Percentiles rank a stretch among this genome's conserved stretches.
These are phyloP conservation scores for Cercophora newfieldiana DNA, from an alignment of 495 filamentous ascomycete genomes.

Conservation along the genomic window DNA sequence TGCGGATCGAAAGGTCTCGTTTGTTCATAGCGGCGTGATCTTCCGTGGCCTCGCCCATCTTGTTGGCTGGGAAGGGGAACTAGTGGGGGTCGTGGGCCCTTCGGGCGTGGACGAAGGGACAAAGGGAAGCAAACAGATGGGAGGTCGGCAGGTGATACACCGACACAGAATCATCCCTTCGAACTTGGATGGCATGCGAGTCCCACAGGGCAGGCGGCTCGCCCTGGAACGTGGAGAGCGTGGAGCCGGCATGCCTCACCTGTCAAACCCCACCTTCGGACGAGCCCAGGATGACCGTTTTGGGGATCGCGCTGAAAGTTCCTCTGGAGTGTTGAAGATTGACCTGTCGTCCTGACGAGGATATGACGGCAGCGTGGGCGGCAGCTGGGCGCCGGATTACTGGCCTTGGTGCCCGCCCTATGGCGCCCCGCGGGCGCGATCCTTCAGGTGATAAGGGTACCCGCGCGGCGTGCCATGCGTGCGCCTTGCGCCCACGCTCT, in stretches of 20 bases:
- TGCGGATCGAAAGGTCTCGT: not conserved
- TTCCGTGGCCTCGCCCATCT: conserved; percentile 1
- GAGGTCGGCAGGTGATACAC: conserved; percentile 23
- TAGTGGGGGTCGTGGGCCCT: not conserved
- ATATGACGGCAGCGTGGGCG: not conserved
- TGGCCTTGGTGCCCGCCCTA: not conserved
- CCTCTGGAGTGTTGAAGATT: not conserved
- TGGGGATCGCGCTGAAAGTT: conserved; percentile 6
- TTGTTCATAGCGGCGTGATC: not conserved
- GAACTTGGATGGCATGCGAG: not conserved
- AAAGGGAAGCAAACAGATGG: not conserved
- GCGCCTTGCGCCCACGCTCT: not conserved
- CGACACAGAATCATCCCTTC: conserved; percentile 13
- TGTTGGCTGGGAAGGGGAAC: not conserved
- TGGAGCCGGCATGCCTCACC: not conserved
- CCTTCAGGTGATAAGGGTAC: conserved; percentile 6
- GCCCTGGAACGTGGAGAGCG: conserved; percentile 5
- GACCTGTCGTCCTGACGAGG: not conserved
- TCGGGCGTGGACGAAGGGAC: not conserved
- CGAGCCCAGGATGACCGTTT: conserved; percentile 2
- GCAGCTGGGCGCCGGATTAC: not conserved
- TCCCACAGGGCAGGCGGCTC: not conserved
- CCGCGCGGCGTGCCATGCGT: not conserved
- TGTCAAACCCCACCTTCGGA: conserved; percentile 8
- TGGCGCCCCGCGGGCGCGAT: not conserved